phyloP scores from a whole-genome alignment of 2,329 filamentous ascomycete genomes.

The Ophiocordyceps camponoti-rufipedis region DNA sequence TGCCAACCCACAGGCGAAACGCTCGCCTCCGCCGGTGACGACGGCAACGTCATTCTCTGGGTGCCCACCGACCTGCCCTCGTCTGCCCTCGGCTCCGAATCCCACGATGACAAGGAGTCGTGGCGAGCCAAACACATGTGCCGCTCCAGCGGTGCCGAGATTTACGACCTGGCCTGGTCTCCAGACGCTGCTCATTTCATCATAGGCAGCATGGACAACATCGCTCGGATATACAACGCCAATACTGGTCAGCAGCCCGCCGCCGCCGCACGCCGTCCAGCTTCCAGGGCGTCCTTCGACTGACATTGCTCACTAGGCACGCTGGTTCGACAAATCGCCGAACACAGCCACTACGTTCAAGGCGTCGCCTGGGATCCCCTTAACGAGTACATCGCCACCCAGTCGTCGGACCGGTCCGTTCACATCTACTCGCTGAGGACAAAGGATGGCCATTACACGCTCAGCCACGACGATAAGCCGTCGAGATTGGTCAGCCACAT shows the following conservation, averaged over 20 bases:
- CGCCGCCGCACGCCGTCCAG: neutral
- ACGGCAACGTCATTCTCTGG: constrained; percentile 95
- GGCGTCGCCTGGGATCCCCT: constrained; percentile 96
- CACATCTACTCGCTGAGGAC: constrained; percentile 94
- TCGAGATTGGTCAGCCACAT: constrained; percentile 63
- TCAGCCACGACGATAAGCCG: constrained; percentile 47
- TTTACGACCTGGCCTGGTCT: constrained; percentile 97
- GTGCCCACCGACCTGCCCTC: constrained; percentile 65
- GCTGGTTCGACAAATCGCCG: constrained; percentile 79
- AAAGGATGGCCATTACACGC: constrained; percentile 86
- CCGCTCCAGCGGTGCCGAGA: constrained; percentile 82
- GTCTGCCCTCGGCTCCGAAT: constrained; percentile 61
- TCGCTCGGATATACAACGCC: constrained; percentile 91
- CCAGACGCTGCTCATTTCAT: constrained; percentile 95
- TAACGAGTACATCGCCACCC: constrained; percentile 95
- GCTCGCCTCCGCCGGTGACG: constrained; percentile 87
- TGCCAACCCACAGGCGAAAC: constrained; percentile 49
- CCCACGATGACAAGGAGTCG: constrained; percentile 81
- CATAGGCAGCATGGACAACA: constrained; percentile 98
- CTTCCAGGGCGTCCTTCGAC: neutral
- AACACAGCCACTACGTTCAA: constrained; percentile 96
- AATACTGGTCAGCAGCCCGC: constrained; percentile 48
- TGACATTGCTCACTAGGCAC: constrained; percentile 19
- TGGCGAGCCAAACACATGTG: constrained; percentile 98
- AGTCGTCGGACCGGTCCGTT: constrained; percentile 93